Evolutionary conservation across 2,329 filamentous ascomycete genomes (phyloP).

Genomic region (Paraconiothyrium brasiliense): DNA sequence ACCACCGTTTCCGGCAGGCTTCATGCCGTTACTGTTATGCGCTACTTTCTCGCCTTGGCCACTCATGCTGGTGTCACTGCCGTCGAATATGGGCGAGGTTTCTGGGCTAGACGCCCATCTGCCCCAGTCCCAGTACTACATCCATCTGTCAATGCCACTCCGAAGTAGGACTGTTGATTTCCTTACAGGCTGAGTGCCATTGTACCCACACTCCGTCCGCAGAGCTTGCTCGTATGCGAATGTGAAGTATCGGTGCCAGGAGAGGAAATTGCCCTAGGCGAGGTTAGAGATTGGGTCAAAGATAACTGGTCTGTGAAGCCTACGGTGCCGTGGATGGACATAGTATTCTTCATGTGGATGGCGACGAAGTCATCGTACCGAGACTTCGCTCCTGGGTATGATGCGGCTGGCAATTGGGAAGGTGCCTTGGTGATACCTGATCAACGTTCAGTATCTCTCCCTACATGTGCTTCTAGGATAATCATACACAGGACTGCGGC

Average conservation of each 20-base stretch:
- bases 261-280: conserved; percentile 44
- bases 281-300: background rate
- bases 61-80: conserved; percentile 59
- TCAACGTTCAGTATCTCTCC: background rate
- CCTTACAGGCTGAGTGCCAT: conserved; percentile 51
- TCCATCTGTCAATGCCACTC: background rate
- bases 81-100: conserved; percentile 66
- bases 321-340: conserved; percentile 45
- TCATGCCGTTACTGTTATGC: conserved; percentile 37
- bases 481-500: conserved; percentile 44
- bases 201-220: conserved; percentile 55
- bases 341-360: conserved; percentile 49
- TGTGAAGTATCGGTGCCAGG: conserved; percentile 56
- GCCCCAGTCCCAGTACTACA: conserved; percentile 64
- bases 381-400: conserved; percentile 44
- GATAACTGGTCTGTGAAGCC: conserved; percentile 1
- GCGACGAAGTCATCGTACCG: conserved; percentile 51
- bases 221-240: conserved; percentile 55
- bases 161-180: conserved; percentile 28
- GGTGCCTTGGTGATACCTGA: conserved; percentile 36
- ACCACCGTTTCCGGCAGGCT: conserved; percentile 62
- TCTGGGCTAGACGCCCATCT: conserved; percentile 55
- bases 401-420: conserved; percentile 29
- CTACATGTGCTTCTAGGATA: background rate
- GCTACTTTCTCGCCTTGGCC: conserved; percentile 57